A percentile compares a stretch with the other conserved stretches of the same genome.
These are phyloP conservation scores for Fusarium denticulatum DNA, from an alignment of 2,329 filamentous ascomycete species.

Conservation along the genomic window DNA sequence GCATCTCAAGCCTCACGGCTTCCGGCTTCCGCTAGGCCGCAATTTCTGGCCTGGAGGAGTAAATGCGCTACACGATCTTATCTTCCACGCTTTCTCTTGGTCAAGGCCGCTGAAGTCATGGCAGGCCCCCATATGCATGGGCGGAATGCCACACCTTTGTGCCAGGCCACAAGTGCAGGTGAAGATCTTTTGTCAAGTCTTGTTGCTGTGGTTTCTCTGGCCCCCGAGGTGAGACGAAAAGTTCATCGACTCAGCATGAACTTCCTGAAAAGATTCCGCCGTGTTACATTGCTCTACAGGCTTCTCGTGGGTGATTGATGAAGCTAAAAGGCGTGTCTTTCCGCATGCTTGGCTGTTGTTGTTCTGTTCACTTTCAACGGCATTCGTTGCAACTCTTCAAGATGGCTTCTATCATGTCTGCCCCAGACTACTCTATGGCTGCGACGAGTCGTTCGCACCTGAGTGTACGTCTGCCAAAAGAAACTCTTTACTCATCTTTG, in stretches of 20 bases:
- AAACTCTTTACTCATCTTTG: conserved; percentile 39
- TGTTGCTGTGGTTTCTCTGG: conserved; percentile 8
- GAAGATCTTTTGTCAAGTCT: conserved; percentile 16
- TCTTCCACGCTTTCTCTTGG: conserved; percentile 13
- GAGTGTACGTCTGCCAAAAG: conserved; percentile 40
- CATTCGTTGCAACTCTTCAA: conserved; percentile 6
- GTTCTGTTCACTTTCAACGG: background rate
- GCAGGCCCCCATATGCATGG: background rate
- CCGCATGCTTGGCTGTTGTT: background rate
- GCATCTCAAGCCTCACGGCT: conserved; percentile 27
- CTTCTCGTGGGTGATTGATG: background rate
- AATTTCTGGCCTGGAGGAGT: background rate
- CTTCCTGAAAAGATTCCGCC: conserved; percentile 9
- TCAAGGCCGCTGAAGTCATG: conserved; percentile 26
- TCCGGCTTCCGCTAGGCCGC: conserved; percentile 34
- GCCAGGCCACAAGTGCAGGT: conserved; percentile 22
- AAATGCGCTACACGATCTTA: conserved; percentile 27
- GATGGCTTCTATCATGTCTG: conserved; percentile 44
- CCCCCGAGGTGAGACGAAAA: conserved; percentile 22
- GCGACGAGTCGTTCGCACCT: conserved; percentile 36
- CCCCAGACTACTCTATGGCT: conserved; percentile 43
- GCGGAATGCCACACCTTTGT: conserved; percentile 18
- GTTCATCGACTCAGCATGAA: conserved; percentile 15
- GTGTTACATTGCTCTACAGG: conserved; percentile 16
- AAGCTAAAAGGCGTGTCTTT: conserved; percentile 20